Evolutionary conservation across 192 early-diverging fungal species (phyloP).

Genomic region (Podila epigama): DNA sequence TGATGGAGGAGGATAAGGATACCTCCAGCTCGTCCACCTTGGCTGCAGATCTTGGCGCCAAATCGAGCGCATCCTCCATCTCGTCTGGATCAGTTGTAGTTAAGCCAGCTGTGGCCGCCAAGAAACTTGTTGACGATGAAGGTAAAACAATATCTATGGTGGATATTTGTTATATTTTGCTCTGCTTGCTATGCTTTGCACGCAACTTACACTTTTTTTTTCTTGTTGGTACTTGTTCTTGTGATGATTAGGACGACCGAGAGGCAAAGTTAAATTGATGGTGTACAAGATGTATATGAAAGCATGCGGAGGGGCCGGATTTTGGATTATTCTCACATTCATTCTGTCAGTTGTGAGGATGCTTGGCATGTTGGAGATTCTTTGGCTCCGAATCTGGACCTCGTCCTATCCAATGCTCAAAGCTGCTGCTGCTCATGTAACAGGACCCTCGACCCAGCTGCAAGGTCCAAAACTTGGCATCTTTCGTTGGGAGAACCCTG

Average conservation of each 20-base stretch:
- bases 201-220: neutral
- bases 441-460: too few relatives aligned
- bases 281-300: conserved; percentile 83
- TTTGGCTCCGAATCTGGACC: conserved; percentile 73
- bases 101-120: conserved; percentile 30
- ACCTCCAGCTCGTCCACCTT: conserved; percentile 17
- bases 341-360: conserved; percentile 51
- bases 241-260: conserved; percentile 53
- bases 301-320: conserved; percentile 64
- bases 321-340: conserved; percentile 65
- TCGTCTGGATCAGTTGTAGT: conserved; percentile 6
- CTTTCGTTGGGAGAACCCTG: neutral
- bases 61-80: conserved; percentile 19
- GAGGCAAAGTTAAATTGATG: conserved; percentile 77
- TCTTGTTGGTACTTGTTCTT: neutral
- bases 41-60: conserved; percentile 23
- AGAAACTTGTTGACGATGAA: conserved; percentile 57
- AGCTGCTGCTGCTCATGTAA: neutral
- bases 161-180: neutral
- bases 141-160: conserved; percentile 36
- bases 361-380: conserved; percentile 63
- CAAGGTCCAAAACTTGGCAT: neutral
- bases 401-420: neutral
- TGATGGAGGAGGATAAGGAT: conserved; percentile 49
- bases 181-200: neutral